Evolutionary conservation across 2,329 filamentous ascomycete genomes (phyloP).

Genomic region (Trichothecium sympodiale): DNA sequence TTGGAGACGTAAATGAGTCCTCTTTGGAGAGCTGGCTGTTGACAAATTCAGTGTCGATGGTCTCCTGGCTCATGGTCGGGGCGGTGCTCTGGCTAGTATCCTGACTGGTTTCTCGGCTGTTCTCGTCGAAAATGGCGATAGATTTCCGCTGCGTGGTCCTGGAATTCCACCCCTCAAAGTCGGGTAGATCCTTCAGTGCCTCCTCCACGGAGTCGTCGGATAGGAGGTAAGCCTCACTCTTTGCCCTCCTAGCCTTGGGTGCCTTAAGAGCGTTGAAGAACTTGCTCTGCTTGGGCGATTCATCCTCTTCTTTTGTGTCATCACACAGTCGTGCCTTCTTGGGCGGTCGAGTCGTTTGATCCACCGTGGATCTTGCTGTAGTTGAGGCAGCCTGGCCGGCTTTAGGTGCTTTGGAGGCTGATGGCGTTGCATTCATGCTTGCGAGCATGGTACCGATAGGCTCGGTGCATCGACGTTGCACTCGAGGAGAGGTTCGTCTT

Average conservation of each 20-base stretch:
- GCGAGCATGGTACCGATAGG: conserved; percentile 34
- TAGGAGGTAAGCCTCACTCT: conserved; percentile 32
- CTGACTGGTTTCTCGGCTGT: conserved; percentile 10
- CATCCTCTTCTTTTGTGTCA: conserved; percentile 22
- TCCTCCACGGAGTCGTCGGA: conserved; percentile 50
- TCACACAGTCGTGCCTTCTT: conserved; percentile 48
- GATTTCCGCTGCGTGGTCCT: conserved; percentile 21
- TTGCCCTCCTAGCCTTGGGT: conserved; percentile 15
- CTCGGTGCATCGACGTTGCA: conserved; percentile 40
- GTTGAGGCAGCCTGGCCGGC: conserved; percentile 5
- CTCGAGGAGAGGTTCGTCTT: conserved; percentile 23
- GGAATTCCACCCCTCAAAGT: conserved; percentile 36
- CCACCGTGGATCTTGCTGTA: conserved; percentile 9
- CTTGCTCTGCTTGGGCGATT: conserved; percentile 35
- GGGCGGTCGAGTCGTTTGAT: conserved; percentile 27
- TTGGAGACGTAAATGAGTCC: background rate
- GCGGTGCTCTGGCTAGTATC: conserved; percentile 6
- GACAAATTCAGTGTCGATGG: conserved; percentile 5
- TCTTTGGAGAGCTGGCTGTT: background rate
- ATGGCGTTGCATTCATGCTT: conserved; percentile 10
- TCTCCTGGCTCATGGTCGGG: conserved; percentile 8
- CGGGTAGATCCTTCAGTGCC: conserved; percentile 37
- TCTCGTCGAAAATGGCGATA: conserved; percentile 35
- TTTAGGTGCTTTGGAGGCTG: conserved; percentile 6
- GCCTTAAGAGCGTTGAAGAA: conserved; percentile 34